Conservation (phyloP, 352 stramenopile species). For the Salisapilia sapeloensis region DNA sequence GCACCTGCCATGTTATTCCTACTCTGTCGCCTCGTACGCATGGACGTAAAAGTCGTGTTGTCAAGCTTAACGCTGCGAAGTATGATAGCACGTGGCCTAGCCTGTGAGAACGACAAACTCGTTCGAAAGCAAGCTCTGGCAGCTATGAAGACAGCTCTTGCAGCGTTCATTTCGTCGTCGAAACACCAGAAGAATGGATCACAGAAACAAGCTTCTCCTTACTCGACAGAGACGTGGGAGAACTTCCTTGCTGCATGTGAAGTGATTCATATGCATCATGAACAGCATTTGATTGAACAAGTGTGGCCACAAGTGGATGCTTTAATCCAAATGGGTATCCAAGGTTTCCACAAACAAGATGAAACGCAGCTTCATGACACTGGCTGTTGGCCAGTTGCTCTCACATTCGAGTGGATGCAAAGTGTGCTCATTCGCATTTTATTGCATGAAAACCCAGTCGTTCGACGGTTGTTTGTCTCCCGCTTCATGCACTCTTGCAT, state of each 20-base stretch:
- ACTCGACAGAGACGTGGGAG: slow-evolving; percentile 29
- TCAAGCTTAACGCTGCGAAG: no score
- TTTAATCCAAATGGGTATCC: slow-evolving; percentile 21
- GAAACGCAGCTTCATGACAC: not conserved
- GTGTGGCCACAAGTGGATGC: slow-evolving; percentile 58
- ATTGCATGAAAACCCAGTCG: slow-evolving; percentile 54
- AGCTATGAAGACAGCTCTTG: no score
- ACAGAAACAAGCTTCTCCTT: no score
- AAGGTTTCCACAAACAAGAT: slow-evolving; percentile 3
- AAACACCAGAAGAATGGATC: no score
- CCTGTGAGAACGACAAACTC: no score
- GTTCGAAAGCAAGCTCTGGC: no score
- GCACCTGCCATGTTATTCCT: no score
- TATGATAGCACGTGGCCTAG: no score
- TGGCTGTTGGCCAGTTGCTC: slow-evolving; percentile 20
- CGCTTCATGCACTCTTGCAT: slow-evolving; percentile 40
- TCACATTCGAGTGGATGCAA: slow-evolving; percentile 66
- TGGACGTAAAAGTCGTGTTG: no score
- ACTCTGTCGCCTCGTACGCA: no score
- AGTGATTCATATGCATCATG: slow-evolving; percentile 72
- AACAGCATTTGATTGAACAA: slow-evolving; percentile 69
- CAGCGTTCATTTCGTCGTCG: no score
- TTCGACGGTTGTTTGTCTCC: slow-evolving; percentile 53
- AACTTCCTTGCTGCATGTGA: slow-evolving; percentile 58
- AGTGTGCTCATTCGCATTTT: slow-evolving; percentile 55